Evolutionary conservation across 768 basidiomycete species (phyloP).

Genomic region (Amanita pseudoporphyria): DNA sequence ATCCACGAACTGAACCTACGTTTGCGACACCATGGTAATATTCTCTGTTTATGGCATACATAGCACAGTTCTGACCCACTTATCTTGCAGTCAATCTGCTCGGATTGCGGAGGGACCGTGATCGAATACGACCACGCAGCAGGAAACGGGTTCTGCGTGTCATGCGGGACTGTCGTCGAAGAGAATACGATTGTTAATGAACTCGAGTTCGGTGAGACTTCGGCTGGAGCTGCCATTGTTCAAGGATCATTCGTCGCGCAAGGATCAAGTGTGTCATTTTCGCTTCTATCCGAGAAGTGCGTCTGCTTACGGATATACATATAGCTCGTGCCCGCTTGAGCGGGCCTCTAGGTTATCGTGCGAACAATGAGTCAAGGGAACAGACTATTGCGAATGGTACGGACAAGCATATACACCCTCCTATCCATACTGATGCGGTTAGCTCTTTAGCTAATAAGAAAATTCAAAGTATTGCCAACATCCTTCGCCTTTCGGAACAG

Average conservation of each 20-base stretch:
- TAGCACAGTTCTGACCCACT: neutral
- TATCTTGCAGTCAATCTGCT: slow-evolving; percentile 49
- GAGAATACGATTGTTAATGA: slow-evolving; percentile 93
- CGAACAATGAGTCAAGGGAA: slow-evolving; percentile 75
- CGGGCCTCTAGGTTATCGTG: slow-evolving; percentile 74
- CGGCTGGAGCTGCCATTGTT: slow-evolving; percentile 88
- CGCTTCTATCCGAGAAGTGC: neutral
- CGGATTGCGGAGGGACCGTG: slow-evolving; percentile 72
- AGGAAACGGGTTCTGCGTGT: slow-evolving; percentile 77
- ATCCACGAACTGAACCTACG: neutral
- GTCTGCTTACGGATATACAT: neutral
- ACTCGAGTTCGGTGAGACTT: slow-evolving; percentile 90
- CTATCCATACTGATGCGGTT: neutral
- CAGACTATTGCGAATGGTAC: slow-evolving; percentile 86
- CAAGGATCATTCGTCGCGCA: slow-evolving; percentile 89
- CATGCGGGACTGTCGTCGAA: slow-evolving; percentile 86
- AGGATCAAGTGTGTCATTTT: slow-evolving; percentile 66
- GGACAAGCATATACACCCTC: slow-evolving; percentile 10
- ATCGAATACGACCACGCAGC: slow-evolving; percentile 82
- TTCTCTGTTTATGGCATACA: neutral
- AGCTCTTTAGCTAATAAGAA: slow-evolving; percentile 58
- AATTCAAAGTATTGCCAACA: slow-evolving; percentile 75
- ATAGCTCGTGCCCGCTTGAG: slow-evolving; percentile 76
- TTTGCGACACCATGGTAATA: neutral
- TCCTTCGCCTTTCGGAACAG: slow-evolving; percentile 68